phyloP scores from a whole-genome alignment of 345 rosid genomes.

The Psidium guajava region DNA sequence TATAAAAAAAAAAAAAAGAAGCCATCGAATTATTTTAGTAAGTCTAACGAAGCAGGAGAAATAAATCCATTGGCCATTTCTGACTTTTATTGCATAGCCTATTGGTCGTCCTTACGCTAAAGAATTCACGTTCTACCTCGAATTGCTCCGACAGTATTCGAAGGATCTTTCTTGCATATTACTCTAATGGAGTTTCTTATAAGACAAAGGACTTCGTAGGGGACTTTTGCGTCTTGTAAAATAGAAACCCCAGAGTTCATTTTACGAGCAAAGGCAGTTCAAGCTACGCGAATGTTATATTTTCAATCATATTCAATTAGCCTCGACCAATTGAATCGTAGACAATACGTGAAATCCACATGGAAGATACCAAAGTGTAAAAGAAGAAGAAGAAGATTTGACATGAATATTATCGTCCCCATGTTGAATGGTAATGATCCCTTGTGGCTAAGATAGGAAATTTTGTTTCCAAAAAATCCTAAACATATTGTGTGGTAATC shows the following conservation, averaged over 20 bases:
- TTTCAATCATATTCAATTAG: no score
- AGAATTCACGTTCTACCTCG: not conserved
- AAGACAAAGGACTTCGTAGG: not conserved
- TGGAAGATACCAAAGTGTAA: no score
- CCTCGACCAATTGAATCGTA: no score
- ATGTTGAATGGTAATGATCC: not conserved
- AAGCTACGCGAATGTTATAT: no score
- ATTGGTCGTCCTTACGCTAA: not conserved
- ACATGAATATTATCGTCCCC: not conserved
- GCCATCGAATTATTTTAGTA: not conserved
- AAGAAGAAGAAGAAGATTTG: no score
- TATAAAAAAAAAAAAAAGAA: not conserved
- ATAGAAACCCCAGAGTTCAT: not conserved
- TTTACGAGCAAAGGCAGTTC: not conserved
- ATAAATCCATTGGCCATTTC: not conserved
- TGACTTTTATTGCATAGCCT: not conserved
- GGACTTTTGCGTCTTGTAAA: not conserved
- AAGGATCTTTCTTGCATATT: not conserved
- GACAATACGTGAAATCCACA: no score
- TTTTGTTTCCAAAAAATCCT: not conserved
- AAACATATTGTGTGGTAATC: rapidly evolving
- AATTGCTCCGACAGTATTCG: not conserved
- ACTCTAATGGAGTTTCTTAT: not conserved
- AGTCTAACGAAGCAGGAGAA: not conserved
- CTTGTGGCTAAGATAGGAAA: not conserved